These are phyloP conservation scores for Chlorella sp. DNA, from an alignment of 139 green algal species.

Conservation along the genomic window DNA sequence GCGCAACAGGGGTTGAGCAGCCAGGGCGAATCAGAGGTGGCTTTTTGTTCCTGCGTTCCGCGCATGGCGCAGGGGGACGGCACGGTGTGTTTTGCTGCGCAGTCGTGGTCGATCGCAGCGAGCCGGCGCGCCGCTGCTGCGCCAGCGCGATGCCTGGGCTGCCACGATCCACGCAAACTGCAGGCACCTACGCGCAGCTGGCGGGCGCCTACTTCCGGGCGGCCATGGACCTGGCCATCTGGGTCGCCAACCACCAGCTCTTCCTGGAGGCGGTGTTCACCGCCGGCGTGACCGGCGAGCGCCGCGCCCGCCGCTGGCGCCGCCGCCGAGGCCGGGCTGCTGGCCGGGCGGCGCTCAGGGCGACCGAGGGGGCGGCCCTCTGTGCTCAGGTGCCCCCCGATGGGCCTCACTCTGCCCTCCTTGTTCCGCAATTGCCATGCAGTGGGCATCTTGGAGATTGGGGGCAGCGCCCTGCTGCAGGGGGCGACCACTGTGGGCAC, in stretches of 20 bases:
- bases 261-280: slow-evolving; percentile 27
- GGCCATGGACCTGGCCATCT: slow-evolving; percentile 5
- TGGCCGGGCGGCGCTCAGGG: no score
- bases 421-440: neutral
- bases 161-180: no score
- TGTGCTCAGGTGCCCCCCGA: neutral
- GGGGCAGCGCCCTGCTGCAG: slow-evolving; percentile 29
- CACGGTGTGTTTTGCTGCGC: no score
- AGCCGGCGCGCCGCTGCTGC: no score
- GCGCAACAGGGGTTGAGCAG: neutral
- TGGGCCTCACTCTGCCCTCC: neutral
- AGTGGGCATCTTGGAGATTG: slow-evolving; percentile 28
- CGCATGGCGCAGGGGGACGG: no score
- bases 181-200: slow-evolving; percentile 21
- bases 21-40: neutral
- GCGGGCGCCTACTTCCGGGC: slow-evolving; percentile 31
- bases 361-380: neutral
- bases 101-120: no score
- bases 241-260: slow-evolving; percentile 17
- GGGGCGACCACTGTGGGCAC: slow-evolving; percentile 8
- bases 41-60: neutral
- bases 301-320: no score
- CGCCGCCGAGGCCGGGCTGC: no score
- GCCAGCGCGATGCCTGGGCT: no score
- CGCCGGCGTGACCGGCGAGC: neutral